phyloP scores from a whole-genome alignment of 2,329 filamentous ascomycete species.

The Macroventuria anomochaeta region DNA sequence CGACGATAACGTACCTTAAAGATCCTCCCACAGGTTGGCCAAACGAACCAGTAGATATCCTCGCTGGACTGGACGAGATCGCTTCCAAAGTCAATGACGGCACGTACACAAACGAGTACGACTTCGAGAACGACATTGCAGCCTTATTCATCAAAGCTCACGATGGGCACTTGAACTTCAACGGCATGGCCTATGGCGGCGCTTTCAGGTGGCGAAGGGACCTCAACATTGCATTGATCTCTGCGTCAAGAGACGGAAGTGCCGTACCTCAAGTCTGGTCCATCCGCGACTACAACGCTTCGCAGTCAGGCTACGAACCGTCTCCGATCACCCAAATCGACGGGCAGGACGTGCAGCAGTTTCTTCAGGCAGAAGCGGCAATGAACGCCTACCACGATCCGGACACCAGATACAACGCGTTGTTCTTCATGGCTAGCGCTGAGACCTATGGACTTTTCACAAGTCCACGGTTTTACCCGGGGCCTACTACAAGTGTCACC shows the following conservation, averaged over 20 bases:
- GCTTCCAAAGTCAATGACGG: constrained; percentile 37
- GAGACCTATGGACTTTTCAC: constrained; percentile 41
- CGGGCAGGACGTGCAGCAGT: constrained; percentile 44
- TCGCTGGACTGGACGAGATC: constrained; percentile 48
- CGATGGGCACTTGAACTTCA: constrained; percentile 47
- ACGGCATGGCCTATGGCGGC: constrained; percentile 46
- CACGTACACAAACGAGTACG: constrained; percentile 50
- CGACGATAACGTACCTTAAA: constrained; percentile 50
- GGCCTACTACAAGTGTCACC: constrained; percentile 34
- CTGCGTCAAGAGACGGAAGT: constrained; percentile 40
- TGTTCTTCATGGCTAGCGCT: constrained; percentile 47
- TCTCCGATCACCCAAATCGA: constrained; percentile 50
- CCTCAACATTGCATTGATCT: constrained; percentile 38
- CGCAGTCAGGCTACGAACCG: constrained; percentile 28
- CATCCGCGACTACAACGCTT: constrained; percentile 41
- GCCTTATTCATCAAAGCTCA: constrained; percentile 40
- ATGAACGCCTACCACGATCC: constrained; percentile 48
- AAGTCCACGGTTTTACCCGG: constrained; percentile 44
- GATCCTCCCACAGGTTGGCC: constrained; percentile 46
- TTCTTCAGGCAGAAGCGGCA: constrained; percentile 42
- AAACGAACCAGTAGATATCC: constrained; percentile 49
- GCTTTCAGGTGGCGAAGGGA: constrained; percentile 45
- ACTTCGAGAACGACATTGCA: constrained; percentile 50
- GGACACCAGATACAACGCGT: constrained; percentile 50
- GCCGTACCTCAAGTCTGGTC: constrained; percentile 42